Evolutionary conservation across 441 rosid genomes (phyloP).

Genomic region (Pelargonium citronellum): DNA sequence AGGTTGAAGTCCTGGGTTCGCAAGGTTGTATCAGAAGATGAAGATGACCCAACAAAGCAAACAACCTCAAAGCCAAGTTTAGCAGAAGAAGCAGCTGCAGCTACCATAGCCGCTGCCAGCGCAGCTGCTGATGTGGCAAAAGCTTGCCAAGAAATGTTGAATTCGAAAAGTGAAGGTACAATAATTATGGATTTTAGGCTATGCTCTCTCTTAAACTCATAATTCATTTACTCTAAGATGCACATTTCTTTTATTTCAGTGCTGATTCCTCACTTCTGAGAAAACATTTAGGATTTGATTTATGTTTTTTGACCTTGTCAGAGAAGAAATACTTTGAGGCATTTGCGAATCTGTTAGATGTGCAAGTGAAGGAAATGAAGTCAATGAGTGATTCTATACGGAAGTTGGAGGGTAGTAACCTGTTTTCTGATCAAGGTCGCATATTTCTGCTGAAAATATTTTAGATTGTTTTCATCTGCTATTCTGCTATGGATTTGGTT

Average conservation of each 20-base stretch:
- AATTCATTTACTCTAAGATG: too few relatives aligned
- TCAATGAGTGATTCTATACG: conserved; percentile 48
- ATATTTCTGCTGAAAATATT: too few relatives aligned
- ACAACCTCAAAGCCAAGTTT: conserved; percentile 52
- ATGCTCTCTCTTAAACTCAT: background rate
- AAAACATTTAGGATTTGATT: conserved; percentile 2
- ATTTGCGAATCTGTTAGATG: conserved; percentile 40
- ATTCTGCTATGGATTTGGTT: too few relatives aligned
- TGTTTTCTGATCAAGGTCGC: conserved; percentile 5
- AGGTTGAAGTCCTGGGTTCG: conserved; percentile 86
- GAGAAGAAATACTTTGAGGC: conserved; percentile 47
- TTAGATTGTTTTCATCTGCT: background rate
- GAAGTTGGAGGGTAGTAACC: conserved; percentile 43
- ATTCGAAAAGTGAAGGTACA: conserved; percentile 59
- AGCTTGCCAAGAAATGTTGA: conserved; percentile 79
- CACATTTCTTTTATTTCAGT: conserved; percentile 11
- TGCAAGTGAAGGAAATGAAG: conserved; percentile 67
- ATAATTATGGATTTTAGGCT: background rate
- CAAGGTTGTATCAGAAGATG: conserved; percentile 61
- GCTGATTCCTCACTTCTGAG: background rate
- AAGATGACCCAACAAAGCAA: conserved; percentile 40
- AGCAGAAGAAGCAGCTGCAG: conserved; percentile 89
- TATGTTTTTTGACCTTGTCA: conserved; percentile 24
- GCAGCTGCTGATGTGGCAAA: conserved; percentile 88
- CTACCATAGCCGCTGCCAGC: conserved; percentile 85